Evolutionary conservation across 176 grass and related monocot species (phyloP), one percentile per base, ranked within the genome.

Genomic region (Juncus inflexus): DNA sequence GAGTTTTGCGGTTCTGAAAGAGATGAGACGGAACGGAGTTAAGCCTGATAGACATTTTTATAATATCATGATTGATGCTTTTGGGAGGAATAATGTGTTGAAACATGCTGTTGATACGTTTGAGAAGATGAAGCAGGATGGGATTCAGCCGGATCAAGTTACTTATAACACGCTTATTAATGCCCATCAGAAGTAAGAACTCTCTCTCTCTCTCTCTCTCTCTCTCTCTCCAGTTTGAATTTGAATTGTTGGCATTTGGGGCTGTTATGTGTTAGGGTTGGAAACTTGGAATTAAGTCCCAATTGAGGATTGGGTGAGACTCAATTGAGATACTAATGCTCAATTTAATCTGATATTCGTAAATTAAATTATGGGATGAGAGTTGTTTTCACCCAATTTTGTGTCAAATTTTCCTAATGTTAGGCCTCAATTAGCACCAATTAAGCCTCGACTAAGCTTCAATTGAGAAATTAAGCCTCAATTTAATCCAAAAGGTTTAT

Each of bases 91-190:
- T 64, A 97, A 97, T 66, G 86, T 83, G 59, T 86, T 97, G 69
- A 75, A 79, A 13, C 85, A 97, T 52, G 92, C 87, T 14, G 80
- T 89, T 73, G 92, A 97, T 80, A 85, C 83, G 0, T 97, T 97
- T 68, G 75, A 83, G 63, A 73, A 78, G 80, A 97, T 97, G 92
- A 69, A 69, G 14, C 60, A 54, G 62, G 87, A 97, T 72, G 87
- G 82, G 60, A 89, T 97, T 41, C 80, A 89, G 51, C 87, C 82
- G 0, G 92, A 97, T 74, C 82, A 78, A 36, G 85, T 97, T 63
- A 97, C 87, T 52, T 97, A 87, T 84, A 97, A 91, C 64, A 97
- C 92, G 35, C 70, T 97, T 15, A 88, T 97, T 51, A 77, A 91
- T 75, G 70, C 77, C 2, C 87, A 97, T 53, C 67, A 81, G 56